Percentiles rank a stretch among this genome's conserved stretches.
These are phyloP conservation scores for Ascochyta fabae DNA, from an alignment of 2,329 filamentous ascomycete genomes.

Conservation along the genomic window DNA sequence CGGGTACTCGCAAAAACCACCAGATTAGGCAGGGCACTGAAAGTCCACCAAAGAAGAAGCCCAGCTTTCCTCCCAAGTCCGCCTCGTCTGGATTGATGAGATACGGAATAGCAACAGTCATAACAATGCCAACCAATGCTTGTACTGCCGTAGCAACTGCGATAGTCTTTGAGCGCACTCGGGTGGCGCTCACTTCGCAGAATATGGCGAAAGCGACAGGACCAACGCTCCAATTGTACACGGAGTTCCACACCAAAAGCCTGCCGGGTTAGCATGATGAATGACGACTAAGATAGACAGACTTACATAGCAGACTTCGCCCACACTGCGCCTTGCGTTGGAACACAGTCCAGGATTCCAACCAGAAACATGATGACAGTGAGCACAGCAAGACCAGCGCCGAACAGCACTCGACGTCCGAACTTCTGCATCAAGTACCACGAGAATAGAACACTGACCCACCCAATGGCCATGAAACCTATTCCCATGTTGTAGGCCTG, in stretches of 20 bases:
- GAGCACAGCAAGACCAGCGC: slow-evolving; percentile 61
- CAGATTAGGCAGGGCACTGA: slow-evolving; percentile 38
- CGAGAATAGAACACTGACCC: slow-evolving; percentile 76
- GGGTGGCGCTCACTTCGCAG: slow-evolving; percentile 76
- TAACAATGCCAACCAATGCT: slow-evolving; percentile 43
- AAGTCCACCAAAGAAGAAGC: slow-evolving; percentile 49
- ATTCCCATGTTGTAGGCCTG: slow-evolving; percentile 51
- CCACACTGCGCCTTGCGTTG: slow-evolving; percentile 44
- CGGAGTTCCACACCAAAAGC: slow-evolving; percentile 50
- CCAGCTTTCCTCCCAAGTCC: slow-evolving; percentile 49
- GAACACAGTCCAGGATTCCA: slow-evolving; percentile 74
- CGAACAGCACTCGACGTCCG: slow-evolving; percentile 75
- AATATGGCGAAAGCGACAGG: slow-evolving; percentile 88
- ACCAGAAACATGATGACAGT: slow-evolving; percentile 75
- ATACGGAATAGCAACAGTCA: slow-evolving; percentile 47
- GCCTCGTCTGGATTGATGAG: slow-evolving; percentile 50
- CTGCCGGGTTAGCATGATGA: slow-evolving; percentile 2
- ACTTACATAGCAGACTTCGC: slow-evolving; percentile 44
- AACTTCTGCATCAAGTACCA: slow-evolving; percentile 79
- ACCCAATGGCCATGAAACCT: slow-evolving; percentile 68
- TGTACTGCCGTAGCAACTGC: slow-evolving; percentile 67
- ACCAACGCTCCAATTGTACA: slow-evolving; percentile 83
- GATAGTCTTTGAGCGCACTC: slow-evolving; percentile 75
- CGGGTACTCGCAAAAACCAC: slow-evolving; percentile 48
- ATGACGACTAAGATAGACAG: neutral